Conservation (phyloP, 192 early-diverging fungal genomes). For the Backusella mclennaniae region DNA sequence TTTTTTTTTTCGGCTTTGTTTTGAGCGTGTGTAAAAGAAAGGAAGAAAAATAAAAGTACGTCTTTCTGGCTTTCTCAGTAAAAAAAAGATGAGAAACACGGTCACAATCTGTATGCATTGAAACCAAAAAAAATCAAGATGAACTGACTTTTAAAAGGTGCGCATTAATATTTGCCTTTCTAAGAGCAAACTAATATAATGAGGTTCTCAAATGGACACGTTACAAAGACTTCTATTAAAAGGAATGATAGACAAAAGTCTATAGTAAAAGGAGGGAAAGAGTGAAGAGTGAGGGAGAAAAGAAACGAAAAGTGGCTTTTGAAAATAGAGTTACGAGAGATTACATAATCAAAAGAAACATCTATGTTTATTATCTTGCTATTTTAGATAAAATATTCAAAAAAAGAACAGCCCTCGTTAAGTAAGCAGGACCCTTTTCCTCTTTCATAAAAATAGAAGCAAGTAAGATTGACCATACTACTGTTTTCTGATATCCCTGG, state of each 20-base stretch:
- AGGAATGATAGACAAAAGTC: background rate
- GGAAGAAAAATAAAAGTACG: background rate
- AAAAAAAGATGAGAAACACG: background rate
- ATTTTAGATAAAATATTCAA: background rate
- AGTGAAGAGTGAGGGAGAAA: background rate
- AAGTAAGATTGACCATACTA: background rate
- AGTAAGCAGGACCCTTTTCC: background rate
- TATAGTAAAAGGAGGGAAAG: too few relatives aligned
- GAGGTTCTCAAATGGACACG: background rate
- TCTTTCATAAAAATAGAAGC: background rate
- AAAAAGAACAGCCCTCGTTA: background rate
- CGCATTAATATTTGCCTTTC: background rate
- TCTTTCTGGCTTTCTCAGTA: background rate
- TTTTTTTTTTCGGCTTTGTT: constrained; percentile 18
- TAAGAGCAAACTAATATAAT: background rate
- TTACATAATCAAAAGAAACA: constrained; percentile 3
- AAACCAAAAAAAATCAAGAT: background rate
- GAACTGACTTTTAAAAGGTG: background rate
- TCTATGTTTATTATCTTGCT: background rate
- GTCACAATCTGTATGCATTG: background rate
- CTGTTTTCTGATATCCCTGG: background rate
- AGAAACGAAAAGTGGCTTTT: background rate
- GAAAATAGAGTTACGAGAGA: background rate
- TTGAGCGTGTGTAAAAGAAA: background rate
- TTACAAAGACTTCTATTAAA: background rate